phyloP scores from a whole-genome alignment of 176 grass and related monocot genomes.

The Zea luxurians region DNA sequence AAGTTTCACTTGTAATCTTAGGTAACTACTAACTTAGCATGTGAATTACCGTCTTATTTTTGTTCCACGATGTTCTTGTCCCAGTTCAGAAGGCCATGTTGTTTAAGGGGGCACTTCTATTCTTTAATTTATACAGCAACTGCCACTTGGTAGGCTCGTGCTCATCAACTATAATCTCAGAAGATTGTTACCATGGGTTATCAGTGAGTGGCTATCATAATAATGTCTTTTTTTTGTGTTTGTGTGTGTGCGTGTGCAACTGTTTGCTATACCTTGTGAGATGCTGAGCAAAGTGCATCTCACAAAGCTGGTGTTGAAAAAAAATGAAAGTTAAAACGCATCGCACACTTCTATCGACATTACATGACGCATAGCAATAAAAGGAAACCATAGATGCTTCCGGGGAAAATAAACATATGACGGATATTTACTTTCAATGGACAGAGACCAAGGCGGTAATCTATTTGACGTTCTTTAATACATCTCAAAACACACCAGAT shows the following conservation, averaged over 20 bases:
- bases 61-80: constrained; percentile 32
- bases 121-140: constrained; percentile 41
- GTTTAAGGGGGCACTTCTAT: constrained; percentile 25
- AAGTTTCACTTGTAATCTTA: constrained; percentile 39
- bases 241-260: background rate
- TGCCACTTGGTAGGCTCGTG: constrained; percentile 15
- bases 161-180: background rate
- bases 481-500: constrained; percentile 49
- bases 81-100: constrained; percentile 26
- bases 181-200: background rate
- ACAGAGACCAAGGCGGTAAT: constrained; percentile 48
- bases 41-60: constrained; percentile 46
- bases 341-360: background rate
- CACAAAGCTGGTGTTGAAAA: background rate
- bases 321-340: background rate
- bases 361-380: background rate
- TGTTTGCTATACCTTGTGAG: background rate
- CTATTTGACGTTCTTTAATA: constrained; percentile 47
- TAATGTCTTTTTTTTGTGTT: background rate
- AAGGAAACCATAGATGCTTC: background rate
- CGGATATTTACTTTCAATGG: constrained; percentile 51
- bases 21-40: constrained; percentile 17
- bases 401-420: background rate
- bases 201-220: background rate
- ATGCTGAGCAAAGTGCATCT: background rate